These are phyloP conservation scores for Nitzschia sp. DNA, from an alignment of 108 stramenopile genomes.

Conservation along the genomic window DNA sequence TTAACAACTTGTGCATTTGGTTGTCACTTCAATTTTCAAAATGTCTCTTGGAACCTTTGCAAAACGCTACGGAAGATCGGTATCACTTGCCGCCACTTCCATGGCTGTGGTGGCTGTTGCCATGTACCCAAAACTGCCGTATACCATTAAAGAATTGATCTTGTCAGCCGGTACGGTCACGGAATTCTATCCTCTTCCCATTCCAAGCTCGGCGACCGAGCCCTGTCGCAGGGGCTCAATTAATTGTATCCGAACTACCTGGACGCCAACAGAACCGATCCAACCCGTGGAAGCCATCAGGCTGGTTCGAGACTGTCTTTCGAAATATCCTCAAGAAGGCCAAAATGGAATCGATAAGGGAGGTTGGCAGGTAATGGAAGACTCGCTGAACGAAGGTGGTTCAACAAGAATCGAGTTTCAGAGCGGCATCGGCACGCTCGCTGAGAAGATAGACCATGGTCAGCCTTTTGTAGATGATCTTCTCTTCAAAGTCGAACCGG, in stretches of 20 bases:
- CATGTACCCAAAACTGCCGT: background rate
- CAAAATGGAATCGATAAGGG: background rate
- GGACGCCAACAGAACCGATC: background rate
- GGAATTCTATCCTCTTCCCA: background rate
- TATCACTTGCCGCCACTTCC: background rate
- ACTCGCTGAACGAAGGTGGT: background rate
- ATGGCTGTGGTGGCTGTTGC: background rate
- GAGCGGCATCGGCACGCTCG: background rate
- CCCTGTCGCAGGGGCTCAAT: background rate
- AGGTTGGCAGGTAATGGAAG: background rate
- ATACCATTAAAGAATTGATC: background rate
- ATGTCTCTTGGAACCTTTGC: background rate
- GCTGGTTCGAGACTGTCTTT: background rate
- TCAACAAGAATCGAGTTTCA: background rate
- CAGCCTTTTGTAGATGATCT: constrained; percentile 5
- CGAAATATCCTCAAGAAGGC: constrained; percentile 1
- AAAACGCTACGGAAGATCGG: background rate
- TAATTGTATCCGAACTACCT: constrained; percentile 5
- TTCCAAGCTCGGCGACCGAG: background rate
- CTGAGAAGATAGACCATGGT: background rate
- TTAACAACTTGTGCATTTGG: too few species aligned
- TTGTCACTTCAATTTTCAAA: too few species aligned
- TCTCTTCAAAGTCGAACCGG: background rate
- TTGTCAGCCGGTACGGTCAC: background rate
- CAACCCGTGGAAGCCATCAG: background rate